Percentiles rank a stretch among this genome's conserved stretches.
These are phyloP conservation scores for Verbena officinalis DNA, from an alignment of 257 asterid genomes.

Conservation along the genomic window DNA sequence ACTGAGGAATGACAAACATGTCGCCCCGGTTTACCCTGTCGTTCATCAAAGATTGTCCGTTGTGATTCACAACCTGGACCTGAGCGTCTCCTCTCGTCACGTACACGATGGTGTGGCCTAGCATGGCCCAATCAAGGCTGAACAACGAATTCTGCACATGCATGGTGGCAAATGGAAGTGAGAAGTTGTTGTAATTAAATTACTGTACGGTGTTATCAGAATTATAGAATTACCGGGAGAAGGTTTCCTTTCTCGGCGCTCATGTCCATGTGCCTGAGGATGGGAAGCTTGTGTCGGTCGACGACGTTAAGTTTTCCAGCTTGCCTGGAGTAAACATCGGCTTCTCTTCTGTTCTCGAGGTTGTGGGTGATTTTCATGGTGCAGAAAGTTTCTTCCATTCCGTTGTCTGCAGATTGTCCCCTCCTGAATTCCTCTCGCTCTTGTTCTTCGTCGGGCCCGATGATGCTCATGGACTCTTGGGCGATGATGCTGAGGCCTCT, in stretches of 20 bases:
- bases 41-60: constrained; percentile 56
- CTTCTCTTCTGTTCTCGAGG: constrained; percentile 41
- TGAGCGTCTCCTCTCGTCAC: constrained; percentile 68
- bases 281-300: constrained; percentile 60
- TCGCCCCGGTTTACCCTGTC: constrained; percentile 58
- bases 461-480: constrained; percentile 42
- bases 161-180: no score
- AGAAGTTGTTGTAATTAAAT: no score
- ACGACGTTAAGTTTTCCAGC: constrained; percentile 65
- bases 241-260: constrained; percentile 69
- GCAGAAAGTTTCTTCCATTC: constrained; percentile 59
- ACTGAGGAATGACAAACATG: constrained; percentile 80
- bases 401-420: constrained; percentile 28
- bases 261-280: constrained; percentile 63
- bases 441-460: constrained; percentile 49
- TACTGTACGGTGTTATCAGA: no score
- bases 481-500: constrained; percentile 61
- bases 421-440: not conserved
- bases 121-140: constrained; percentile 59
- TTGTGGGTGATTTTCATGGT: constrained; percentile 49
- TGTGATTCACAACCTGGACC: constrained; percentile 50
- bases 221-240: constrained; percentile 43
- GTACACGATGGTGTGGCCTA: constrained; percentile 60
- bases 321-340: constrained; percentile 60
- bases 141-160: constrained; percentile 47